Evolutionary conservation across 1,139 yeast genomes (phyloP).

Genomic region (Suhomyces panamericanus): DNA sequence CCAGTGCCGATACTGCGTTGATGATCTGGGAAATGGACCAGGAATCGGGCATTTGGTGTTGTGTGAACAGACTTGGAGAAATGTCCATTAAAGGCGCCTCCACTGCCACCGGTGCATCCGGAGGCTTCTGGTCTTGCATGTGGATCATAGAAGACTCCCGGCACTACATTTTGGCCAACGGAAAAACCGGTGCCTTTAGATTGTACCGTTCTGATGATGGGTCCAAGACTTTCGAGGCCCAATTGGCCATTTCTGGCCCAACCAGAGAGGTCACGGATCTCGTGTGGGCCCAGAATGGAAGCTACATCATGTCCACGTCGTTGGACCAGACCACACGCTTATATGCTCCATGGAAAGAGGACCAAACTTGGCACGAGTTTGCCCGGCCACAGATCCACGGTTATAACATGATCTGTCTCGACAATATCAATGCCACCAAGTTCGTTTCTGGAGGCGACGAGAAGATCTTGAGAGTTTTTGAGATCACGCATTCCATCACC

Average conservation of each 20-base stretch:
- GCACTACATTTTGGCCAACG: slow-evolving; percentile 66
- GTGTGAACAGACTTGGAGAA: slow-evolving; percentile 81
- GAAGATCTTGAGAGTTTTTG: slow-evolving; percentile 85
- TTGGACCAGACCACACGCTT: slow-evolving; percentile 92
- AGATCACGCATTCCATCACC: slow-evolving; percentile 82
- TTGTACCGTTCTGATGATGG: slow-evolving; percentile 53
- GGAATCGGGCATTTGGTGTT: slow-evolving; percentile 88
- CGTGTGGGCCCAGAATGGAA: slow-evolving; percentile 72
- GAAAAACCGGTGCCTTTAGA: slow-evolving; percentile 92
- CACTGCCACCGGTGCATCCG: slow-evolving; percentile 97
- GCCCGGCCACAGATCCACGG: slow-evolving; percentile 99
- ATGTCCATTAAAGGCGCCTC: slow-evolving; percentile 94
- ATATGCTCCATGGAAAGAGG: slow-evolving; percentile 59
- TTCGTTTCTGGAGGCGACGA: slow-evolving; percentile 97
- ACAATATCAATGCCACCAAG: slow-evolving; percentile 55
- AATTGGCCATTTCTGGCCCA: slow-evolving; percentile 74
- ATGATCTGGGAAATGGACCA: slow-evolving; percentile 96
- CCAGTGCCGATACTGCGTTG: slow-evolving; percentile 91
- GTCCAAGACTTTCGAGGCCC: slow-evolving; percentile 50
- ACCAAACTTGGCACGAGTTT: slow-evolving; percentile 78
- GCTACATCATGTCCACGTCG: slow-evolving; percentile 71
- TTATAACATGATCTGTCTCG: slow-evolving; percentile 89
- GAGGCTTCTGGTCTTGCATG: slow-evolving; percentile 91
- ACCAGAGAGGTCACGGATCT: slow-evolving; percentile 73
- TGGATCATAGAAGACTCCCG: slow-evolving; percentile 60